These are phyloP conservation scores for Alliaria petiolata DNA, from an alignment of 345 rosid genomes.

Conservation along the genomic window DNA sequence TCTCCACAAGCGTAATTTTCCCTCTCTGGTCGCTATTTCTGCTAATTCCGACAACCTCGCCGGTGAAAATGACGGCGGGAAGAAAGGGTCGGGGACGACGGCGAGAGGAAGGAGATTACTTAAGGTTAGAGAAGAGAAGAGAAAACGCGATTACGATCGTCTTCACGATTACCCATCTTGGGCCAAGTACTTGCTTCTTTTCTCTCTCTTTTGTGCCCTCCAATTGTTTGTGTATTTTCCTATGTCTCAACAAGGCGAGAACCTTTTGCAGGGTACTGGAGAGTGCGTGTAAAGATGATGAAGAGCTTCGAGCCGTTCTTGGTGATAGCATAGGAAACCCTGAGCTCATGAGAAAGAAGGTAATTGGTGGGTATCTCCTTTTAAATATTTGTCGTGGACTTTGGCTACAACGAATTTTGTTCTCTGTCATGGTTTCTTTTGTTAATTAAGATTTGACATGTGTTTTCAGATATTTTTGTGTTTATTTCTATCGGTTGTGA, in stretches of 20 bases:
- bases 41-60: constrained; percentile 15
- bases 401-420: neutral
- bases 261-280: constrained; percentile 57
- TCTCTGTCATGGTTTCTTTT: neutral
- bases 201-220: neutral
- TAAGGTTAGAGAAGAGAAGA: constrained; percentile 79
- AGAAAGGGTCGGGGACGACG: constrained; percentile 70
- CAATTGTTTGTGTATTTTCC: constrained; percentile 32
- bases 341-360: constrained; percentile 82
- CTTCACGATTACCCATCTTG: constrained; percentile 77
- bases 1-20: constrained; percentile 1
- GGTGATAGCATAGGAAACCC: constrained; percentile 93
- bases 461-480: constrained; percentile 3
- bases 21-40: constrained; percentile 1
- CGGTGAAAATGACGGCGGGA: constrained; percentile 18
- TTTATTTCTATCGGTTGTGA: constrained; percentile 12
- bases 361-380: neutral
- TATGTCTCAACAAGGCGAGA: neutral
- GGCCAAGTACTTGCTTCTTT: constrained; percentile 53
- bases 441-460: neutral
- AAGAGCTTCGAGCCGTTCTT: constrained; percentile 78
- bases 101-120: constrained; percentile 86
- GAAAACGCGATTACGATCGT: constrained; percentile 74
- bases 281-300: constrained; percentile 72
- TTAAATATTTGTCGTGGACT: neutral